Base-by-base conservation (phyloP, 192 early-diverging fungal genomes). In the Backusella macrospora region DNA sequence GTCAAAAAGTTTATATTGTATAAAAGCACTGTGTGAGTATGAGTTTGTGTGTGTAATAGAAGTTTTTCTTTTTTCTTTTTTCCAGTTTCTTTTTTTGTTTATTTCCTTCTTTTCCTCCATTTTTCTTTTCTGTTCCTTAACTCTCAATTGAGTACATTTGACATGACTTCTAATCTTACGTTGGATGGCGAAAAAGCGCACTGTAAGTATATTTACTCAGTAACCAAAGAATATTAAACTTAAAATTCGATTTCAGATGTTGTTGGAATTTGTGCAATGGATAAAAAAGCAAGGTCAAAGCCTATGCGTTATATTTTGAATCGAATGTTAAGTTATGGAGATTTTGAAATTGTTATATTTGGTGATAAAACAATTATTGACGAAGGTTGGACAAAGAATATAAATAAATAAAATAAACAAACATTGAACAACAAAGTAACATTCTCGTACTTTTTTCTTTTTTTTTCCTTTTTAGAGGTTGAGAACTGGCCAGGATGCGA, bases 321-420 rank as follows among this genome's bases (percentile, higher is more conserved):
- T 78, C 86, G 87, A 18, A 82, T 94, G 49, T 68, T 91, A 13
- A 80, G 79, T 13, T 84, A 78, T 49, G 93, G 89, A 1, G 83
- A 86, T 21, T 96, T 96, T 75, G 88, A 93, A 70, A 91, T 93
- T 14, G 84, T 96, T 44, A 92, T 97, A 72, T 98, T 98, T 85
- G 96, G 96, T 7, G 96, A 99, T 78, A 98, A 99, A 79, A 94
- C 96, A 15, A 96, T 99, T 73, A 83, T 98, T 0, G 95, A 99
- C 75, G 97, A 99, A 89, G 89, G 92, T 92, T 71, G 15, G 42
- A 14, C 0, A 16, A 52, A 15, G 3, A n/a, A 6, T 15, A 70
- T 29, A 39, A 49, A 21, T 0, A 70, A 12, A 40, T 5, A 16
- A 34, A 21, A 29, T 7, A 18, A 9, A 70, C 4, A 0, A 37